A percentile compares a stretch with the other conserved stretches of the same genome.
These are phyloP conservation scores for Plasmodium inui DNA, from an alignment of 169 alveolate genomes.

Conservation along the genomic window DNA sequence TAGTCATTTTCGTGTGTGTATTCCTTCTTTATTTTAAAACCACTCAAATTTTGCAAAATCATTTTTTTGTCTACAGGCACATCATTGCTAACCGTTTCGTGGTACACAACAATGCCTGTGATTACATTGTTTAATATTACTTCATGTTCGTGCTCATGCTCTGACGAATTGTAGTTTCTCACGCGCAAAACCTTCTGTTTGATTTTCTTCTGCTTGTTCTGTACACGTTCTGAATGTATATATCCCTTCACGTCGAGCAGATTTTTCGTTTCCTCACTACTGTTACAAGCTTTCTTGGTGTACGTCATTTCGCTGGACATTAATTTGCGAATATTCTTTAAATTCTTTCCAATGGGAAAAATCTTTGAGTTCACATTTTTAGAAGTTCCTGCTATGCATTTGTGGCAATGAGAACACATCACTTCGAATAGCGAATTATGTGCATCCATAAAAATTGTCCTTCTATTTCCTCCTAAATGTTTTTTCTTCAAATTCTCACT, in stretches of 20 bases:
- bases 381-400: constrained; percentile 18
- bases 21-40: constrained; percentile 60
- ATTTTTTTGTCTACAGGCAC: constrained; percentile 1
- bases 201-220: constrained; percentile 32
- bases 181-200: constrained; percentile 30
- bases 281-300: neutral
- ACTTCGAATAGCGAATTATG: constrained; percentile 36
- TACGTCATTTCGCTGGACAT: constrained; percentile 16
- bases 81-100: constrained; percentile 9
- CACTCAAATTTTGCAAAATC: constrained; percentile 59
- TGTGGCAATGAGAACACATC: constrained; percentile 64
- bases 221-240: constrained; percentile 73
- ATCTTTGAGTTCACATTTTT: constrained; percentile 30
- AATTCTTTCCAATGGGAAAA: constrained; percentile 4
- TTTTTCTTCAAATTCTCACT: constrained; percentile 34
- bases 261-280: constrained; percentile 5
- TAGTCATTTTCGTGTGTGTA: constrained; percentile 34
- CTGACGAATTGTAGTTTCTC: constrained; percentile 29
- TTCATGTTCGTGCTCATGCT: constrained; percentile 54
- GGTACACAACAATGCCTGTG: constrained; percentile 57
- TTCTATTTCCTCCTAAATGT: constrained; percentile 8
- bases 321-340: constrained; percentile 13
- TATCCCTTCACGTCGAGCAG: constrained; percentile 46
- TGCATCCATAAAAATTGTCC: constrained; percentile 31
- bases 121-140: constrained; percentile 48